Evolutionary conservation across 2,329 filamentous ascomycete genomes (phyloP).

Genomic region (Fusarium sp.): DNA sequence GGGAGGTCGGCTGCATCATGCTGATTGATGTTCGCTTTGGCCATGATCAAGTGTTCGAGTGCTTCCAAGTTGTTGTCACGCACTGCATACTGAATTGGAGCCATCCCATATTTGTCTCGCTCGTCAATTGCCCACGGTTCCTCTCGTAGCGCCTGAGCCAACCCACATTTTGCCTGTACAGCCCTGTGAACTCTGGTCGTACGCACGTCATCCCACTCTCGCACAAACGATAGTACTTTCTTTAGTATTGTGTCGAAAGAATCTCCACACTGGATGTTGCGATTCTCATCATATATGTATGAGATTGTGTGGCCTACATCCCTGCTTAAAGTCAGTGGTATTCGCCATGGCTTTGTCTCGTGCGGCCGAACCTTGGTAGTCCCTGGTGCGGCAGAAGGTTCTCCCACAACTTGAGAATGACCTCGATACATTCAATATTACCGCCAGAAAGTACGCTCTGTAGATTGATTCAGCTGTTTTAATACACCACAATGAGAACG

Average conservation of each 20-base stretch:
- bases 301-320: accelerated
- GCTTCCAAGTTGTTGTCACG: accelerated
- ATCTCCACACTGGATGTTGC: not conserved
- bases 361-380: constrained; percentile 14
- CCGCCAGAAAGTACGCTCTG: accelerated
- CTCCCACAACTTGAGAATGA: constrained; percentile 19
- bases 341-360: accelerated
- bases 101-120: accelerated
- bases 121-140: constrained; percentile 20
- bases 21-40: constrained; percentile 10
- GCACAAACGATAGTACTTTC: not conserved
- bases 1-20: accelerated
- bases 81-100: not conserved
- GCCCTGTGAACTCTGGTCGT: constrained; percentile 1
- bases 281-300: not conserved
- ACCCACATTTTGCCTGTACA: not conserved
- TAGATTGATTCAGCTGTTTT: accelerated
- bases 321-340: not conserved
- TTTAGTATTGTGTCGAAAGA: accelerated
- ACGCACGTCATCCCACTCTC: accelerated
- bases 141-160: not conserved
- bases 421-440: accelerated
- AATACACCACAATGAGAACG: too few relatives aligned
- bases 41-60: constrained; percentile 5
- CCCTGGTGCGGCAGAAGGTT: constrained; percentile 29